Evolutionary conservation across 1,284 basidiomycete species (phyloP).

Genomic region (Pulchroboletus neoregius): DNA sequence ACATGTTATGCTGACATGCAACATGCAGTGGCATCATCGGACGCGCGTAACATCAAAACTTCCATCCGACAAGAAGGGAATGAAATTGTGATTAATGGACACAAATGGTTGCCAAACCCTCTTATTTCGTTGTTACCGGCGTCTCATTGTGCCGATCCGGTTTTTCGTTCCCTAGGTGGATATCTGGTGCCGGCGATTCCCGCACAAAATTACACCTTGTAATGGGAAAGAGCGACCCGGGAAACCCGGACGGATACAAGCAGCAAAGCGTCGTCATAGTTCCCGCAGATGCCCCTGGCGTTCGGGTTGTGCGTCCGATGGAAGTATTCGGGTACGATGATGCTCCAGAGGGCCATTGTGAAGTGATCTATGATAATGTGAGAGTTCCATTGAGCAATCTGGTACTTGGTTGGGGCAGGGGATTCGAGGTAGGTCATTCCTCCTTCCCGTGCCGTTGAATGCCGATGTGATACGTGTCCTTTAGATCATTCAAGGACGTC

Average conservation of each 20-base stretch:
- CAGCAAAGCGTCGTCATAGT: conserved; percentile 96
- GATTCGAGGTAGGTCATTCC: conserved; percentile 69
- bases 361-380: conserved; percentile 93
- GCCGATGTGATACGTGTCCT: neutral
- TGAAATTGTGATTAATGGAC: conserved; percentile 91
- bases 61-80: conserved; percentile 84
- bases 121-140: conserved; percentile 1
- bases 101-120: conserved; percentile 74
- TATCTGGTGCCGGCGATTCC: conserved; percentile 95
- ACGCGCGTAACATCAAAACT: conserved; percentile 93
- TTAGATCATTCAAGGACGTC: conserved; percentile 93
- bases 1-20: conserved; percentile 5
- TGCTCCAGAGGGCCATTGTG: conserved; percentile 94
- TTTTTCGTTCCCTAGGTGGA: conserved; percentile 62
- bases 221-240: conserved; percentile 86
- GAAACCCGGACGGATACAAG: conserved; percentile 66
- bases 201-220: conserved; percentile 88
- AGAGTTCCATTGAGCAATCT: conserved; percentile 82
- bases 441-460: neutral
- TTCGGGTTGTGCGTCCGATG: conserved; percentile 90
- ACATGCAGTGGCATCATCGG: conserved; percentile 81
- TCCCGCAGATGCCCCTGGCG: conserved; percentile 82
- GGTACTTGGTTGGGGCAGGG: conserved; percentile 89
- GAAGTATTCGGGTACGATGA: conserved; percentile 92
- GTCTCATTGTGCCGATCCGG: conserved; percentile 11